Evolutionary conservation across 1,284 basidiomycete genomes (phyloP).

Genomic region (Ceratobasidium sp.): DNA sequence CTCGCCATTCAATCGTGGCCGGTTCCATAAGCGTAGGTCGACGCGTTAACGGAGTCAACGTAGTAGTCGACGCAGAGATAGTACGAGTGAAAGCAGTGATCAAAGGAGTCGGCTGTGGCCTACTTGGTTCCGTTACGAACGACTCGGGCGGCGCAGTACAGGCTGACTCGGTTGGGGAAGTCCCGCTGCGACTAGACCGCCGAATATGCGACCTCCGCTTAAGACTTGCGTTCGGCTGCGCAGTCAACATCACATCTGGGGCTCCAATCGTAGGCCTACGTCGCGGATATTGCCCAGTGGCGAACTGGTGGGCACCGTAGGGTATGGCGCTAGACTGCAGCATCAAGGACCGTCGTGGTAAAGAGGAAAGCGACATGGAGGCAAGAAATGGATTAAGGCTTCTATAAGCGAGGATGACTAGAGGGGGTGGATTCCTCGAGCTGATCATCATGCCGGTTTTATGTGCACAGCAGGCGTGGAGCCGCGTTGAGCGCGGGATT

Average conservation of each 20-base stretch:
- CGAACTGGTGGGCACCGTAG: slow-evolving; percentile 18
- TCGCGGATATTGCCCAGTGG: background rate
- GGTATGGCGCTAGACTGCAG: slow-evolving; percentile 19
- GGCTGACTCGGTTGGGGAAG: slow-evolving; percentile 12
- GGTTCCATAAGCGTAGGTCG: slow-evolving; percentile 23
- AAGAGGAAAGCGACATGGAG: slow-evolving; percentile 17
- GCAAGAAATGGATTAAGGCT: background rate
- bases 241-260: slow-evolving; percentile 14
- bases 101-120: background rate
- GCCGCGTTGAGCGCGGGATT: background rate
- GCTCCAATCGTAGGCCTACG: slow-evolving; percentile 29
- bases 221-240: slow-evolving; percentile 11
- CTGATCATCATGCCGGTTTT: slow-evolving; percentile 9
- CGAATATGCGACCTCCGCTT: slow-evolving; percentile 38
- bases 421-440: background rate
- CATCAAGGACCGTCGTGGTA: slow-evolving; percentile 30
- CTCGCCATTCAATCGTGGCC: slow-evolving; percentile 5
- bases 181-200: slow-evolving; percentile 16
- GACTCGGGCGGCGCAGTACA: background rate
- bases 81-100: slow-evolving; percentile 25
- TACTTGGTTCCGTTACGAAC: background rate
- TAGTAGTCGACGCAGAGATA: slow-evolving; percentile 2
- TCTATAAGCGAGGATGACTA: background rate
- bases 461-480: slow-evolving; percentile 34
- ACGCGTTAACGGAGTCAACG: background rate